phyloP scores from a whole-genome alignment of 1,284 basidiomycete genomes.

The Exobasidium cylindrosporum region DNA sequence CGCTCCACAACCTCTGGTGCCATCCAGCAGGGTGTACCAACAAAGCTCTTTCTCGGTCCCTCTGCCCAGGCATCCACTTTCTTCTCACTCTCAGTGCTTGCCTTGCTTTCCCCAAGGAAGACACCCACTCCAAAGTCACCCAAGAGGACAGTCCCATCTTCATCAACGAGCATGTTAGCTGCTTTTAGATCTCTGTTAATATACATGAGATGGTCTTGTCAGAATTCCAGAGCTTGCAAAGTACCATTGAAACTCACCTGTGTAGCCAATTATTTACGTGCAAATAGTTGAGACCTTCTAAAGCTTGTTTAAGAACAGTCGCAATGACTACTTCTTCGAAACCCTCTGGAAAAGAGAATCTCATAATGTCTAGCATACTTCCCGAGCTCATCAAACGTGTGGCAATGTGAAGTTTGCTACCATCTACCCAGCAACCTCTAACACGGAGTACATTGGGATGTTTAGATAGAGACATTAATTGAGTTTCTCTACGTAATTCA shows the following conservation, averaged over 20 bases:
- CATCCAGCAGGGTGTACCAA: constrained; percentile 93
- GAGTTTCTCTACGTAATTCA: constrained; percentile 73
- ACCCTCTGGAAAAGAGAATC: constrained; percentile 75
- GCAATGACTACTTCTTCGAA: constrained; percentile 81
- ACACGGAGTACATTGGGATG: constrained; percentile 87
- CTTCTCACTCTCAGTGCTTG: constrained; percentile 7
- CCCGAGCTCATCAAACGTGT: constrained; percentile 84
- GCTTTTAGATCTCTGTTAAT: constrained; percentile 73
- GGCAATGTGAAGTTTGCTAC: constrained; percentile 78
- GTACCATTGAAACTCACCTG: constrained; percentile 25
- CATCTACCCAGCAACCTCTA: constrained; percentile 80
- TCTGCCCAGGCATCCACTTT: constrained; percentile 42
- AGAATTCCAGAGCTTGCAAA: too few relatives aligned
- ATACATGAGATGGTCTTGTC: background rate
- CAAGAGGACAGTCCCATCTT: constrained; percentile 73
- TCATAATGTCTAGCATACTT: constrained; percentile 80
- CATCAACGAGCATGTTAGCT: constrained; percentile 69
- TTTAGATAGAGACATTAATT: constrained; percentile 87
- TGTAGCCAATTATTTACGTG: constrained; percentile 86
- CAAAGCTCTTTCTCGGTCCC: constrained; percentile 72
- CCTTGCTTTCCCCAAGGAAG: constrained; percentile 63
- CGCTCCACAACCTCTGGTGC: constrained; percentile 83
- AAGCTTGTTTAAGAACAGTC: constrained; percentile 75
- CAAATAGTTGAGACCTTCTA: constrained; percentile 80
- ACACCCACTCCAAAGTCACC: constrained; percentile 85